Evolutionary conservation across 139 green algal genomes (phyloP).

Genomic region (Microglena sp.): DNA sequence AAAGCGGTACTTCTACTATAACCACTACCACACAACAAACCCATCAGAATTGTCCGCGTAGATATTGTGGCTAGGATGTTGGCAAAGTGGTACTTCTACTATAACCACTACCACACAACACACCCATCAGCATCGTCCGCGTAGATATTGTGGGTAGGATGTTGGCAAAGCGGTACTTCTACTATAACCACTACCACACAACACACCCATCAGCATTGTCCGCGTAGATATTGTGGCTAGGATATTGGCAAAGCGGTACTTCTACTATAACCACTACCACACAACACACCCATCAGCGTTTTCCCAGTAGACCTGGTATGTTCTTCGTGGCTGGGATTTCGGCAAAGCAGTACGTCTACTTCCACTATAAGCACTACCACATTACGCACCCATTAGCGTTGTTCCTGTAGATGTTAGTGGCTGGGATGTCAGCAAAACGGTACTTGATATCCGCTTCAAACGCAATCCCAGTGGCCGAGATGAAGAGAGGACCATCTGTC

Average conservation of each 20-base stretch:
- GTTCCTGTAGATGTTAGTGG: neutral
- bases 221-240: no score
- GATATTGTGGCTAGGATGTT: neutral
- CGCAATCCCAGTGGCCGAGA: constrained; percentile 4
- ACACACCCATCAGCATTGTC: no score
- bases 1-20: neutral
- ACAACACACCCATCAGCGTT: no score
- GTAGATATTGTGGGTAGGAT: no score
- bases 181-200: no score
- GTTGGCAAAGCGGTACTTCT: no score
- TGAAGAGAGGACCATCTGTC: no score
- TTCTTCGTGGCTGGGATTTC: neutral
- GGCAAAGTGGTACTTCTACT: constrained; percentile 12
- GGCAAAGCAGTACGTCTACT: neutral
- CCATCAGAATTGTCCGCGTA: neutral
- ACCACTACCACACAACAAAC: neutral
- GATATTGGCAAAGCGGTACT: no score
- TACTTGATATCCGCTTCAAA: constrained; percentile 14
- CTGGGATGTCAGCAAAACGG: constrained; percentile 8
- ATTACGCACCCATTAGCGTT: neutral
- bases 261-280: no score
- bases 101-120: no score
- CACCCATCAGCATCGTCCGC: no score
- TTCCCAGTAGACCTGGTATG: neutral
- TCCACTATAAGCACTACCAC: neutral